These are phyloP conservation scores for Boeremia exigua DNA, from an alignment of 2,329 filamentous ascomycete genomes.

Conservation along the genomic window DNA sequence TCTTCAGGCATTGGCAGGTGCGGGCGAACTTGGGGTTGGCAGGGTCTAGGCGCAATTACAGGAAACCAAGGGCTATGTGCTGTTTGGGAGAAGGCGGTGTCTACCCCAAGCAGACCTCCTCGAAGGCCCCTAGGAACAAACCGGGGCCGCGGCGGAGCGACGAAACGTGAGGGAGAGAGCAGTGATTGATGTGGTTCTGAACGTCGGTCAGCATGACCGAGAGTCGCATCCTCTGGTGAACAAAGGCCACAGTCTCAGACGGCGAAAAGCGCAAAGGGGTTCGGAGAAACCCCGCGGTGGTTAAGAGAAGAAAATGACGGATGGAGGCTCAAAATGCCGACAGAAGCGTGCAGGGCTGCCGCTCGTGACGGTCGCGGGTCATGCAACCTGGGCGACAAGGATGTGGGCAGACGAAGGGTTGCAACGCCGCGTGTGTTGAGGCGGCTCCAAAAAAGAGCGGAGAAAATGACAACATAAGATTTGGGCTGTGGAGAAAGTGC, in stretches of 20 bases:
- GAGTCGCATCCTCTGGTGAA: slow-evolving; percentile 23
- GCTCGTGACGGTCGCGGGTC: slow-evolving; percentile 20
- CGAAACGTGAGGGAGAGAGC: slow-evolving; percentile 28
- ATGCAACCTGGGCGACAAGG: slow-evolving; percentile 20
- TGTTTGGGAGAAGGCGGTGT: not conserved
- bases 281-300: slow-evolving; percentile 14
- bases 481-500: slow-evolving; percentile 20
- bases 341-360: slow-evolving; percentile 21
- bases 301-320: slow-evolving; percentile 12
- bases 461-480: slow-evolving; percentile 19
- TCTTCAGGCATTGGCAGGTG: slow-evolving; percentile 39
- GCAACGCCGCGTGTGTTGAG: slow-evolving; percentile 13
- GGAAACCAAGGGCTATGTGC: not conserved
- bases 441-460: slow-evolving; percentile 14
- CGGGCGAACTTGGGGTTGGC: slow-evolving; percentile 22
- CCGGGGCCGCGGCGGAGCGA: slow-evolving; percentile 25
- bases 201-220: slow-evolving; percentile 36
- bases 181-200: slow-evolving; percentile 32
- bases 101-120: slow-evolving; percentile 33
- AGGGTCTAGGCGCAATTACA: slow-evolving; percentile 12
- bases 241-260: slow-evolving; percentile 7
- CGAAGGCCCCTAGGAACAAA: slow-evolving; percentile 24
- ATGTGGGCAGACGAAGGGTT: slow-evolving; percentile 22
- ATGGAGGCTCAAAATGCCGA: slow-evolving; percentile 20
- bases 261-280: slow-evolving; percentile 8